phyloP scores from a whole-genome alignment of 306 rosid species.

The Acacia confusa region DNA sequence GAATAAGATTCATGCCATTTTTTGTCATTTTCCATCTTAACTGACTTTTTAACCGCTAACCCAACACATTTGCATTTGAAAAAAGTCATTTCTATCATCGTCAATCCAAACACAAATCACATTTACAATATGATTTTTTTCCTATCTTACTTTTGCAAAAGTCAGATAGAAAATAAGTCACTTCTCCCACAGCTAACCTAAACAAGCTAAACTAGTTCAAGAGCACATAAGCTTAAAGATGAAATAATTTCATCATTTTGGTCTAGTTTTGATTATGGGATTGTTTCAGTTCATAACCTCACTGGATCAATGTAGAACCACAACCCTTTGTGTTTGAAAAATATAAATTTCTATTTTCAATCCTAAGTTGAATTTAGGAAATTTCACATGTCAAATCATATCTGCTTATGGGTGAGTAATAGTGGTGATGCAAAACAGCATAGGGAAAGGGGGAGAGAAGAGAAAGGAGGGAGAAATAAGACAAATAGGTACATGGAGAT shows the following conservation, averaged over 20 bases:
- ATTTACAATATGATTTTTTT: too few relatives aligned
- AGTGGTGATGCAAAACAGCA: neutral
- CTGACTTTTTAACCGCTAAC: too few relatives aligned
- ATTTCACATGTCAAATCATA: neutral
- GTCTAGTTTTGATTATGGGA: neutral
- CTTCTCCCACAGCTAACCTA: too few relatives aligned
- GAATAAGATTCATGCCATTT: too few relatives aligned
- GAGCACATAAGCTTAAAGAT: neutral
- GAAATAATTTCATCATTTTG: neutral
- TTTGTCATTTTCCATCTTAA: too few relatives aligned
- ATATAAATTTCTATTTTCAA: neutral
- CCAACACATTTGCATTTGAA: too few relatives aligned
- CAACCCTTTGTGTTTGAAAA: neutral
- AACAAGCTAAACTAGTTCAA: neutral
- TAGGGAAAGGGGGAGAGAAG: neutral
- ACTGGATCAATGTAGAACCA: neutral
- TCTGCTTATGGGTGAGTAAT: neutral
- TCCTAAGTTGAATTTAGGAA: neutral
- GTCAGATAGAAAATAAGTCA: too few relatives aligned
- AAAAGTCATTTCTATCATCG: too few relatives aligned
- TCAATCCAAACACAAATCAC: too few relatives aligned
- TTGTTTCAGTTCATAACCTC: neutral
- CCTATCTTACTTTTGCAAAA: too few relatives aligned
- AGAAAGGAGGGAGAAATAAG: neutral
- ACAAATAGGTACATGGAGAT: neutral